Evolutionary conservation across 345 rosid species (phyloP).

Genomic region (Streptanthus diversifolius): DNA sequence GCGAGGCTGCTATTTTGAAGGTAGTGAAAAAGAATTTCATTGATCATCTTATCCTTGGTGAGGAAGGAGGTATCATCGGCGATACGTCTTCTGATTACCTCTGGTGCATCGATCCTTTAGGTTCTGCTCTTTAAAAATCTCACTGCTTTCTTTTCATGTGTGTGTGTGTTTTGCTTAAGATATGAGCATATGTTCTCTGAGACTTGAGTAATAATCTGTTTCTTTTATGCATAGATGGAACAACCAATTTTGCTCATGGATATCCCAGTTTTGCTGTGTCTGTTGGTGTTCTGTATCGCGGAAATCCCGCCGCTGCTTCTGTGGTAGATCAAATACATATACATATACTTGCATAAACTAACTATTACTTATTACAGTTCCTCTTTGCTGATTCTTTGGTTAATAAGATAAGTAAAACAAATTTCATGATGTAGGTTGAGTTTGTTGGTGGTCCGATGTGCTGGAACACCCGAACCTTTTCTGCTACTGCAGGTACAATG

Average conservation of each 20-base stretch:
- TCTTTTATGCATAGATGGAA: conserved; percentile 57
- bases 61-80: conserved; percentile 89
- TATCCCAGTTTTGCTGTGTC: conserved; percentile 98
- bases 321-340: conserved; percentile 52
- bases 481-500: conserved; percentile 79
- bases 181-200: not conserved
- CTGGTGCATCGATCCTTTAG: conserved; percentile 98
- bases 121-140: conserved; percentile 39
- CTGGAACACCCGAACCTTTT: conserved; percentile 80
- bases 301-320: conserved; percentile 82
- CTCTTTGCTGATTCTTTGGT: not conserved
- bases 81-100: conserved; percentile 82
- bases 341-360: not conserved
- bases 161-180: not conserved
- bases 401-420: not conserved
- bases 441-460: conserved; percentile 97
- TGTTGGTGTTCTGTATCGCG: conserved; percentile 79
- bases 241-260: conserved; percentile 93
- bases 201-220: not conserved
- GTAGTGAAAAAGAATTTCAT: conserved; percentile 67
- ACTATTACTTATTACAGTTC: not conserved
- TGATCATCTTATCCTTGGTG: conserved; percentile 93
- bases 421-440: conserved; percentile 56
- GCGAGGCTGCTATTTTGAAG: conserved; percentile 85
- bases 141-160: not conserved